phyloP scores from a whole-genome alignment of 2,329 filamentous ascomycete genomes.

The Ophioceras dolichostomum region DNA sequence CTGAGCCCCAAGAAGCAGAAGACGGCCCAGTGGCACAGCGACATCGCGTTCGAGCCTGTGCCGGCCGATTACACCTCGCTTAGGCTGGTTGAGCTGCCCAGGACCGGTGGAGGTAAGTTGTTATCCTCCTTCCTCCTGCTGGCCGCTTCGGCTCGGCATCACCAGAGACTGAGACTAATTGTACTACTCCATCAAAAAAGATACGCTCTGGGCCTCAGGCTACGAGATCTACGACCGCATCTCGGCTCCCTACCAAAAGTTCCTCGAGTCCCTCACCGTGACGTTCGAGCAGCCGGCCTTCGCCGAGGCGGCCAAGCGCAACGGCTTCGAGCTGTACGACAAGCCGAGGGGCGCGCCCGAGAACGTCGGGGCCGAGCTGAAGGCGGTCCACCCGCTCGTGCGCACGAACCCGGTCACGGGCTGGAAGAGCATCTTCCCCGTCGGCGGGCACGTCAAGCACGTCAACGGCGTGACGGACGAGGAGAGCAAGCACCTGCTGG shows the following conservation, averaged over 20 bases:
- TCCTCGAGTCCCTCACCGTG: conserved; percentile 46
- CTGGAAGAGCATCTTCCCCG: conserved; percentile 42
- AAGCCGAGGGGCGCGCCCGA: conserved; percentile 34
- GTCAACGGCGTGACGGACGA: conserved; percentile 36
- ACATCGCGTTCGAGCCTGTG: conserved; percentile 40
- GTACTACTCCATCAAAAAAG: conserved; percentile 12
- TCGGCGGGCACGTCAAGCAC: conserved; percentile 34
- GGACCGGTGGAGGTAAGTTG: conserved; percentile 19
- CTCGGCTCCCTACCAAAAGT: conserved; percentile 39
- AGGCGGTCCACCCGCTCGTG: conserved; percentile 39
- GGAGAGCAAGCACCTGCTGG: conserved; percentile 34
- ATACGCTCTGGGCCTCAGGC: conserved; percentile 55
- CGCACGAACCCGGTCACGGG: conserved; percentile 46
- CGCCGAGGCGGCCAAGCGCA: conserved; percentile 28
- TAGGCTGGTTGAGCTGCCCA: conserved; percentile 33
- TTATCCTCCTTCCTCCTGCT: too few relatives aligned
- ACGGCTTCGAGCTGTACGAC: conserved; percentile 32
- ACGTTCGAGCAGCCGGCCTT: conserved; percentile 39
- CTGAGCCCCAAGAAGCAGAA: conserved; percentile 20
- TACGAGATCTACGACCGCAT: conserved; percentile 57
- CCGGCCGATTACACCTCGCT: conserved; percentile 42
- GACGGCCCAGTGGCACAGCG: conserved; percentile 35
- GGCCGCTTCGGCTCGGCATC: too few relatives aligned
- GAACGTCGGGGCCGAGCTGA: conserved; percentile 33
- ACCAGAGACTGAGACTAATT: too few relatives aligned